Evolutionary conservation across 768 basidiomycete genomes (phyloP).

Genomic region (Mycena leptocephala): DNA sequence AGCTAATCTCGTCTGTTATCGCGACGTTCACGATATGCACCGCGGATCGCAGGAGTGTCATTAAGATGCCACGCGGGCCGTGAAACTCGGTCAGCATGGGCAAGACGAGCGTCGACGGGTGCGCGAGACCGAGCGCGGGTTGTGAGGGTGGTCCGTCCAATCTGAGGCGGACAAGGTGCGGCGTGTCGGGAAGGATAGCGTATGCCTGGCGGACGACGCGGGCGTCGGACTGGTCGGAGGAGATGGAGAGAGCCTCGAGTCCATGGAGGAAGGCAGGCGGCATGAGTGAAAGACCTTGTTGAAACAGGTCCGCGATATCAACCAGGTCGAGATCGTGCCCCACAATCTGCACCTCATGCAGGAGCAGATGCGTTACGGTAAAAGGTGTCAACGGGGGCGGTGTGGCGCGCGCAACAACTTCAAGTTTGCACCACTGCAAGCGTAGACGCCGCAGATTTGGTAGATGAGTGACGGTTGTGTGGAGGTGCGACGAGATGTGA

Average conservation of each 20-base stretch:
- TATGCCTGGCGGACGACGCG: background rate
- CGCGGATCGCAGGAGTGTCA: background rate
- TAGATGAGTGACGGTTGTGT: background rate
- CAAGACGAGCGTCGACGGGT: too few relatives aligned
- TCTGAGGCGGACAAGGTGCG: background rate
- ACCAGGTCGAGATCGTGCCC: too few relatives aligned
- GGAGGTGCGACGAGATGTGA: background rate
- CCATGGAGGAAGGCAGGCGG: background rate
- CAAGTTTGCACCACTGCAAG: too few relatives aligned
- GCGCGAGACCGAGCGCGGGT: too few relatives aligned
- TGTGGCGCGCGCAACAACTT: background rate
- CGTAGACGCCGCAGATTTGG: background rate
- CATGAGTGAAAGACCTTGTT: background rate
- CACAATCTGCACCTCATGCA: too few relatives aligned
- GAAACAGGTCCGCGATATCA: too few relatives aligned
- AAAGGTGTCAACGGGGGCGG: background rate
- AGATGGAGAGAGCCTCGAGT: background rate
- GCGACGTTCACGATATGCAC: background rate
- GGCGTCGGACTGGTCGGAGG: background rate
- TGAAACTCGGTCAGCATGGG: background rate
- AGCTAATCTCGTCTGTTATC: background rate
- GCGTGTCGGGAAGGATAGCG: background rate
- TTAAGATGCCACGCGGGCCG: background rate
- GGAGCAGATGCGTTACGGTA: background rate
- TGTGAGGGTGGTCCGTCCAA: background rate